These are phyloP conservation scores for Aspergillus nomiae DNA, from an alignment of 2,329 filamentous ascomycete genomes.

Conservation along the genomic window DNA sequence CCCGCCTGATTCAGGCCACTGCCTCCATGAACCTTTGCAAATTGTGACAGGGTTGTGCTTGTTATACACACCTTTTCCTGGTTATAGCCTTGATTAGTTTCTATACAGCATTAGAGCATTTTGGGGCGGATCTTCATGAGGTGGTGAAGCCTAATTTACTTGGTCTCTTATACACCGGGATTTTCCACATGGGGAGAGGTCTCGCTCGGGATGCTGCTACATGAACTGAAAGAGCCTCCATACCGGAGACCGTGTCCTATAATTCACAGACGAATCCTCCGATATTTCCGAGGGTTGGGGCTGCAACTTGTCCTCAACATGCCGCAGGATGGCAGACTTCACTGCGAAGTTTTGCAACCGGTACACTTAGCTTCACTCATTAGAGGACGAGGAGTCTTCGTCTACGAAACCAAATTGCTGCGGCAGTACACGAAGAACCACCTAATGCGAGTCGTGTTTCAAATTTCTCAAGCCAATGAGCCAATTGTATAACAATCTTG, in stretches of 20 bases:
- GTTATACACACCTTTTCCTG: not conserved
- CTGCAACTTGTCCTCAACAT: not conserved
- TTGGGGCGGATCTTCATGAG: not conserved
- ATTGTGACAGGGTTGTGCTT: not conserved
- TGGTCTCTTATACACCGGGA: not conserved
- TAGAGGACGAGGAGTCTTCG: not conserved
- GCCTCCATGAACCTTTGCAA: not conserved
- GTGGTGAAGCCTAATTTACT: not conserved
- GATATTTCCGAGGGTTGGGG: not conserved
- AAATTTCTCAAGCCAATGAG: not conserved
- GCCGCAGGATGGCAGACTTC: not conserved
- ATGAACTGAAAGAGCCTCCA: not conserved
- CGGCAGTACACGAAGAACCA: not conserved
- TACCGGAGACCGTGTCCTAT: not conserved
- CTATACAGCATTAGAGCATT: not conserved
- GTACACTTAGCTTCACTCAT: not conserved
- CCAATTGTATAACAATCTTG: not conserved
- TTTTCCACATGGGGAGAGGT: not conserved
- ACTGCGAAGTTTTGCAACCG: not conserved
- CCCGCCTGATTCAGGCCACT: conserved; percentile 30
- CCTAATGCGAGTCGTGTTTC: not conserved
- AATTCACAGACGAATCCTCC: not conserved
- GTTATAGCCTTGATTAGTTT: not conserved
- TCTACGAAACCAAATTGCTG: not conserved
- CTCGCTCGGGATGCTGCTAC: not conserved